Base-by-base conservation (phyloP, 352 stramenopile species). In the Globisporangium cylindrosporum region DNA sequence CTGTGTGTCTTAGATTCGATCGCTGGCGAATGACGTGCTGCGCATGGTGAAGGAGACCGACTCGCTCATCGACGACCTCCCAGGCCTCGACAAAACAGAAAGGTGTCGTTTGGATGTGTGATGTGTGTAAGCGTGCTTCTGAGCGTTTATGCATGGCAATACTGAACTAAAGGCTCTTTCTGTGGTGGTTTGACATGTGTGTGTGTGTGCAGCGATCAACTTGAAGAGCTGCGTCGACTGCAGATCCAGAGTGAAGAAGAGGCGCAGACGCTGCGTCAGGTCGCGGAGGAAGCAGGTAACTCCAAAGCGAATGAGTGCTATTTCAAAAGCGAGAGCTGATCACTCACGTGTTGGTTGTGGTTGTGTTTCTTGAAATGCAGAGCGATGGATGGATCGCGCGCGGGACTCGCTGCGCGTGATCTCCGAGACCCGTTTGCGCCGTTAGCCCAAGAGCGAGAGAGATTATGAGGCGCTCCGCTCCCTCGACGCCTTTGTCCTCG, bases 231-330 rank as follows among this genome's bases (percentile, higher is more conserved):
- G 48, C 82, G 81, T 25, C 79, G 75, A 51, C 74, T 95, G 64
- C 88, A 95, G 72, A 84, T 95, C 54, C 74, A 93, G 67, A 93
- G 88, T 43, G 88, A 95, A 43, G 86, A 95, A 68, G 88, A 95
- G 71, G 86, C 86, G 1, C 84, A 93, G 64, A 94, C 84, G 20
- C 74, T 95, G 66, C 84, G 82, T 62, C 86, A 95, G 73, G 86
- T 92, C 1, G 86, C 84, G 3, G 86, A 91, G 41, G 88, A 95
- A 86, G 88, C 84, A 76, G 84, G 84, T 93, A 49, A 46, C 34
- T 41, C 9, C 34, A 41, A 15, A 14, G 29, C 34, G 34, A 15
- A 41, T 10, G 7, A 41, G 34, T 32, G 29, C 29, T 32, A 32
- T 32, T 32, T 32, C 29, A 32, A 32, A 32, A 32, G 29, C 4